Evolutionary conservation across 768 basidiomycete species (phyloP).

Genomic region (Asterophora parasitica): DNA sequence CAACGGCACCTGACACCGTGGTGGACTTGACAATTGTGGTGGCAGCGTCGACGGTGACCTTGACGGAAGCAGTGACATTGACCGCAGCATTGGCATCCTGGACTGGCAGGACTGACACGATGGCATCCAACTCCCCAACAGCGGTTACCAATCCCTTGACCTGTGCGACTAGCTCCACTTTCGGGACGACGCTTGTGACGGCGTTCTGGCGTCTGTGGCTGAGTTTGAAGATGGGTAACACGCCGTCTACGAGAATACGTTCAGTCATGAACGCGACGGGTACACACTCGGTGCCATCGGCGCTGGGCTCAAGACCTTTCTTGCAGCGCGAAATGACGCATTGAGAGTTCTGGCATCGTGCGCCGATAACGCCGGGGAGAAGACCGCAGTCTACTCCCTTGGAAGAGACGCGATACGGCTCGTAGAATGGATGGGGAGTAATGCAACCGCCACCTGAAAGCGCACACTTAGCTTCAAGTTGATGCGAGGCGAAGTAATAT

Average conservation of each 20-base stretch:
- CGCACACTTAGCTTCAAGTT: not conserved
- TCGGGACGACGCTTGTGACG: not conserved
- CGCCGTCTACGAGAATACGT: not conserved
- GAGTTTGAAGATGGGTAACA: not conserved
- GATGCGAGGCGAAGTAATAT: not conserved
- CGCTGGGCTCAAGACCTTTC: conserved; percentile 5
- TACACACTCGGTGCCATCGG: conserved; percentile 10
- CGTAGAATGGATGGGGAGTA: conserved; percentile 15
- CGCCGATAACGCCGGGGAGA: conserved; percentile 11
- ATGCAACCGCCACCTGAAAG: conserved; percentile 17
- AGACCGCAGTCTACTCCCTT: conserved; percentile 20
- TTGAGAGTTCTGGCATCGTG: conserved; percentile 5
- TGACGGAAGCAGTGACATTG: not conserved
- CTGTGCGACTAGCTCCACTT: not conserved
- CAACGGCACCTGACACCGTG: not conserved
- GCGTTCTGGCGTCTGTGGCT: not conserved
- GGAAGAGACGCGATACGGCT: conserved; percentile 21
- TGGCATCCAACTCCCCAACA: not conserved
- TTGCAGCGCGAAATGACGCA: conserved; percentile 13
- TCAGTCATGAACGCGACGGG: conserved; percentile 4
- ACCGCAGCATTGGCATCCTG: not conserved
- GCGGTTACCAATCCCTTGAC: not conserved
- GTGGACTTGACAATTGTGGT: not conserved
- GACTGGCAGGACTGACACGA: not conserved
- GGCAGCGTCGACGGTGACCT: not conserved